phyloP scores from a whole-genome alignment of 176 grass and related monocot species.

The Paspalum vaginatum region DNA sequence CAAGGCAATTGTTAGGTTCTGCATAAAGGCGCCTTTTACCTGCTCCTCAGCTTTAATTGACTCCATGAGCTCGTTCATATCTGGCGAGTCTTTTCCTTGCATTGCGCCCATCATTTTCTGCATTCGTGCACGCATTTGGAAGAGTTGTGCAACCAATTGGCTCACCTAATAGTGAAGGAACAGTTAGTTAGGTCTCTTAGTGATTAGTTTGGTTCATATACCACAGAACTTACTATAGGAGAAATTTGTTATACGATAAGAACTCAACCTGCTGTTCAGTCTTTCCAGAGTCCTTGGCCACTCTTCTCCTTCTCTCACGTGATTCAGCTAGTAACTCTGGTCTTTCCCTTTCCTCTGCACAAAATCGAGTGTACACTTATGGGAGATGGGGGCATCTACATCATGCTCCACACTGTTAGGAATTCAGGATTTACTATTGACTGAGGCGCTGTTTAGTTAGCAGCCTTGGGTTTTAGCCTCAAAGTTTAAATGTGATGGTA shows the following conservation, averaged over 20 bases:
- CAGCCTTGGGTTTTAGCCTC: background rate
- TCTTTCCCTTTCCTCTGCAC: constrained; percentile 76
- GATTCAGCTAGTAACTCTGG: constrained; percentile 85
- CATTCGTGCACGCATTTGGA: constrained; percentile 94
- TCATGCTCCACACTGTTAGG: background rate
- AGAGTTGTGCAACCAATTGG: constrained; percentile 86
- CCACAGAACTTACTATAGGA: background rate
- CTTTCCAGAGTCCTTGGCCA: constrained; percentile 88
- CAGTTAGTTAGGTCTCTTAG: background rate
- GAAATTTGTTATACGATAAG: background rate
- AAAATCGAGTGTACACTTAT: constrained; percentile 19
- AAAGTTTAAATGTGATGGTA: constrained; percentile 14
- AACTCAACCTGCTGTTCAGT: constrained; percentile 75
- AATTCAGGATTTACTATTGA: background rate
- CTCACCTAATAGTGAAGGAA: constrained; percentile 62
- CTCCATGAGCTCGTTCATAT: constrained; percentile 52
- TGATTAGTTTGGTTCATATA: background rate
- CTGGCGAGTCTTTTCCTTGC: constrained; percentile 54
- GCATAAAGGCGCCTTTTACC: background rate
- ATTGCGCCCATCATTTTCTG: constrained; percentile 64
- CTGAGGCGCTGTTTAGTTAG: background rate
- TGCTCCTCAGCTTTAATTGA: constrained; percentile 52
- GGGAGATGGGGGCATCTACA: background rate
- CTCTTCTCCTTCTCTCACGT: constrained; percentile 66
- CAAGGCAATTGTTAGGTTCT: background rate